phyloP scores from a whole-genome alignment of 345 rosid species.

The Odontarrhena argentea region DNA sequence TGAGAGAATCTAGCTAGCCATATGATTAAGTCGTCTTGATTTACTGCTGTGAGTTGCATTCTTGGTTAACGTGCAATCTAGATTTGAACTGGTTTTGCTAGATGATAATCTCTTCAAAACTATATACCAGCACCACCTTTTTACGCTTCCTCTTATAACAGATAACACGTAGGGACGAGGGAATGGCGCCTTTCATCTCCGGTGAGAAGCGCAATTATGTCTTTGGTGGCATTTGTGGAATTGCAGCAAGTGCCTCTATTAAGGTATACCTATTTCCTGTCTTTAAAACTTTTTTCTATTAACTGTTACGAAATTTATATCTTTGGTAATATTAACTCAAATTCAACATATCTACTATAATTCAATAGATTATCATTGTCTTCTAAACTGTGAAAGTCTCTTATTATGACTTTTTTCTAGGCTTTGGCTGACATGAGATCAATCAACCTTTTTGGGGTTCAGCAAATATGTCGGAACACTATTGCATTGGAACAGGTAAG shows the following conservation, averaged over 20 bases:
- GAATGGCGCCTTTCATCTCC: conserved; percentile 84
- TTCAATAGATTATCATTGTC: neutral
- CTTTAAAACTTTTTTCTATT: conserved; percentile 3
- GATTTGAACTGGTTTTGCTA: conserved; percentile 27
- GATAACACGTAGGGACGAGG: conserved; percentile 97
- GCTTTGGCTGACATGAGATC: conserved; percentile 83
- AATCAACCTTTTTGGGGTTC: conserved; percentile 97
- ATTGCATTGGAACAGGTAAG: conserved; percentile 95
- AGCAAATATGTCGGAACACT: conserved; percentile 94
- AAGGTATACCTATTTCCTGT: conserved; percentile 56
- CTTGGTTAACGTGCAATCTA: conserved; percentile 15
- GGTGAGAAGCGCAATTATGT: conserved; percentile 75
- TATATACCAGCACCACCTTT: conserved; percentile 8
- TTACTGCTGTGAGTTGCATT: neutral
- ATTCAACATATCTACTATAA: neutral
- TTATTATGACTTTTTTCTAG: conserved; percentile 43
- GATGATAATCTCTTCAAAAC: conserved; percentile 16
- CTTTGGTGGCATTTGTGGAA: conserved; percentile 91
- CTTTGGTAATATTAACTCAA: conserved; percentile 1
- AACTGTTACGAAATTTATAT: conserved; percentile 11
- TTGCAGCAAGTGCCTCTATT: conserved; percentile 83
- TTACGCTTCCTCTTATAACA: conserved; percentile 34
- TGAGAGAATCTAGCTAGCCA: conserved; percentile 26
- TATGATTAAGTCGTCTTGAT: conserved; percentile 8
- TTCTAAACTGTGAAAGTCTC: conserved; percentile 21